Evolutionary conservation across 306 rosid genomes (phyloP), one percentile per base, ranked within the genome.

Genomic region (Fragaria vesca): DNA sequence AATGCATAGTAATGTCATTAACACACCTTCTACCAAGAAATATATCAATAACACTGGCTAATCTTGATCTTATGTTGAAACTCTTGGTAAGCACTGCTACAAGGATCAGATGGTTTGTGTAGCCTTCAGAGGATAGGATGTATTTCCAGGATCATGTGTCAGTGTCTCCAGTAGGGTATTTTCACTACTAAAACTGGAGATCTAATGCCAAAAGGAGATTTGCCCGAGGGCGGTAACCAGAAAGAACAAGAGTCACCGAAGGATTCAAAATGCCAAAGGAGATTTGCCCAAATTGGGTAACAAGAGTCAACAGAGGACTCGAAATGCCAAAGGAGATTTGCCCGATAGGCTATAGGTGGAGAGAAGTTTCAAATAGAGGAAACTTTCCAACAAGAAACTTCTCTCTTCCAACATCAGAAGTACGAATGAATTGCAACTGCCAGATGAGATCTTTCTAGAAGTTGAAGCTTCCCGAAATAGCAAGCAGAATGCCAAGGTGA

Each of bases 241-340:
- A 43, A 43, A 43, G 46, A 7, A 43, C 58, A 54, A 73, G 87
- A 90, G 90, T 81, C 96, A 16, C 86, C 75, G 1, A n/a, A 81
- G 42, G 87, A 90, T 90, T 82, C 91, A 77, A 88, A 90, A 83
- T 77, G 84, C 90, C 91, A 88, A 89, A 88, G 85, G 83, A 89
- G 90, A 84, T 80, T 87, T 87, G 90, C 89, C 96, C 74, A 5
- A 74, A n/a, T 48, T 57, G 78, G 88, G 76, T 83, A 81, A 81
- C 52, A 50, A 73, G 88, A 90, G 91, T 86, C 93, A 9, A 87
- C 74, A 8, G 10, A 82, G 43, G 83, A 90, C 91, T 82, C 91
- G 75, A 87, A 89, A 87, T 92, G 96, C 96, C 96, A 94, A 94
- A 94, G 96, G 89, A 95, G 98, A 93, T 96, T 93, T 96, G 96